Percentiles rank a stretch among this genome's conserved stretches.
Conservation (phyloP, 2,329 filamentous ascomycete genomes). For the Alternaria sp. region DNA sequence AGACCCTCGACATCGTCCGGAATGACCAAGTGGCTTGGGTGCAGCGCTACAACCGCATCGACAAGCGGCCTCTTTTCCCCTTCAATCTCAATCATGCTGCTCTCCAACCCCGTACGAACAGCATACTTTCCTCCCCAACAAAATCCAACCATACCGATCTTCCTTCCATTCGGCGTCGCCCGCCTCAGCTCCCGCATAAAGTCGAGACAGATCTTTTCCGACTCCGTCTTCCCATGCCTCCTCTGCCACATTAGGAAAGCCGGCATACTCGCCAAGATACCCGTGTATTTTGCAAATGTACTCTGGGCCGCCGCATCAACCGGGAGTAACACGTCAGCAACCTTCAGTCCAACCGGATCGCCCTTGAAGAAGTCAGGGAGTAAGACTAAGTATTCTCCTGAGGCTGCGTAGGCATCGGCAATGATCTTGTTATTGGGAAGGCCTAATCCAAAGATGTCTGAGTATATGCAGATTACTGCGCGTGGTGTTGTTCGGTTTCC, state of each 20-base stretch:
- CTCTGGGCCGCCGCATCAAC: constrained; percentile 50
- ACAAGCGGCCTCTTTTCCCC: constrained; percentile 48
- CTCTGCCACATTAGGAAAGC: constrained; percentile 39
- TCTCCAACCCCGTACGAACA: constrained; percentile 26
- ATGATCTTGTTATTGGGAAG: constrained; percentile 42
- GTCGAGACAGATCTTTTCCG: constrained; percentile 49
- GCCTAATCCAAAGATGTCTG: constrained; percentile 35
- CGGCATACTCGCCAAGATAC: constrained; percentile 45
- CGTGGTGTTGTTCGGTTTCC: constrained; percentile 29
- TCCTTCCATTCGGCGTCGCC: constrained; percentile 40
- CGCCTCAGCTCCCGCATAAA: constrained; percentile 45
- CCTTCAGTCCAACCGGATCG: constrained; percentile 26
- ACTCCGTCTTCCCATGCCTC: constrained; percentile 45
- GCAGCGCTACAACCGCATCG: constrained; percentile 51
- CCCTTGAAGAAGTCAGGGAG: constrained; percentile 41
- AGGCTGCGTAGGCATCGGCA: constrained; percentile 33
- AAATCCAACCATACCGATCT: constrained; percentile 46
- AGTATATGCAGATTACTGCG: constrained; percentile 36
- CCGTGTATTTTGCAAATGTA: constrained; percentile 51
- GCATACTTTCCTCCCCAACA: constrained; percentile 52
- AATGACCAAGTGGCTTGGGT: constrained; percentile 50
- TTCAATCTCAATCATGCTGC: constrained; percentile 50
- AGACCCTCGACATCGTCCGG: constrained; percentile 43
- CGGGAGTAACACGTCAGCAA: constrained; percentile 51
- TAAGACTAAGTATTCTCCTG: constrained; percentile 35